Percentiles rank a stretch among this genome's conserved stretches.
Conservation (phyloP, 2,329 filamentous ascomycete species). For the Monilinia aucupariae region DNA sequence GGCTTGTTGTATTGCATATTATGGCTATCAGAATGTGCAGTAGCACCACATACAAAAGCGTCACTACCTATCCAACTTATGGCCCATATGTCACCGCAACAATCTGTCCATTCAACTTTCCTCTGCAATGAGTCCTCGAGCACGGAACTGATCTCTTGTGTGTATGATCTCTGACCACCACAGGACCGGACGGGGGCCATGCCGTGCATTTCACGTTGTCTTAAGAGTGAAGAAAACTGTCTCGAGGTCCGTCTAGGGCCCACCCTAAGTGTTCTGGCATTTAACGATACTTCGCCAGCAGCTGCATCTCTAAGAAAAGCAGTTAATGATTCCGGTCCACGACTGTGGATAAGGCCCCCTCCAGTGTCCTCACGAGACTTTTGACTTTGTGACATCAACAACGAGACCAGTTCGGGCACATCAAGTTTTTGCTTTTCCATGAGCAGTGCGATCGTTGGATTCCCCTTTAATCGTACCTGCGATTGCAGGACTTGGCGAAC, state of each 20-base stretch:
- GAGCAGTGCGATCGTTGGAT: not conserved
- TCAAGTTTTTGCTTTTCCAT: slow-evolving; percentile 11
- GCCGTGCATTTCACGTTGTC: slow-evolving; percentile 29
- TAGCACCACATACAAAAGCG: slow-evolving; percentile 56
- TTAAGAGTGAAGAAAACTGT: slow-evolving; percentile 21
- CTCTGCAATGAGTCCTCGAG: slow-evolving; percentile 49
- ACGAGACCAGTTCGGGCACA: slow-evolving; percentile 10
- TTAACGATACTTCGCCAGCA: slow-evolving; percentile 9
- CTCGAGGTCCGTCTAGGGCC: not conserved
- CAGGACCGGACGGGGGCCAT: slow-evolving; percentile 20
- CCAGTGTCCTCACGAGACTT: slow-evolving; percentile 33
- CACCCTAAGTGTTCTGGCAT: slow-evolving; percentile 13
- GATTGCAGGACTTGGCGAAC: slow-evolving; percentile 2
- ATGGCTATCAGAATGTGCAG: slow-evolving; percentile 55
- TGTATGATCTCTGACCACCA: slow-evolving; percentile 24
- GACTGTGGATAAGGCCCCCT: slow-evolving; percentile 52
- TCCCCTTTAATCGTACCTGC: not conserved
- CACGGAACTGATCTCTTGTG: slow-evolving; percentile 20
- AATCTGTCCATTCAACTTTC: slow-evolving; percentile 53
- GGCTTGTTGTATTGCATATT: slow-evolving; percentile 64
- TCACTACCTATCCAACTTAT: slow-evolving; percentile 51
- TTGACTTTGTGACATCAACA: not conserved
- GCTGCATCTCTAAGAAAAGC: slow-evolving; percentile 24
- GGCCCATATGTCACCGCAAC: slow-evolving; percentile 56
- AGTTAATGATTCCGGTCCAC: slow-evolving; percentile 37